Evolutionary conservation across 2,329 filamentous ascomycete genomes (phyloP).

Genomic region (Chrysoporthe puriensis): DNA sequence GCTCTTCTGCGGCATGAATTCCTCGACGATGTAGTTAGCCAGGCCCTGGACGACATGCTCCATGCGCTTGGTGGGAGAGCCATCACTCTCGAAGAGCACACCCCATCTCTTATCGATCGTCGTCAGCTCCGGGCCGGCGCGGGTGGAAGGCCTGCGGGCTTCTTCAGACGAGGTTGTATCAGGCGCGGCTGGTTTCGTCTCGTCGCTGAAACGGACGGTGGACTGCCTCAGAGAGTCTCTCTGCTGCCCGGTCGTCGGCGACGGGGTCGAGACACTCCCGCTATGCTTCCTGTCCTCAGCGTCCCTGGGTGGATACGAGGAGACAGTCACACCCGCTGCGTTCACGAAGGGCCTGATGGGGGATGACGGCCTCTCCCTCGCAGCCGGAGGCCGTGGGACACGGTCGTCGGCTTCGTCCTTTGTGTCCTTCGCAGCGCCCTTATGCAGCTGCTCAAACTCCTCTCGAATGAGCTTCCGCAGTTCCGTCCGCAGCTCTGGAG

Average conservation of each 20-base stretch:
- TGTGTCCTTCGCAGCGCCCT: slow-evolving; percentile 13
- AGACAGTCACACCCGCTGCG: slow-evolving; percentile 10
- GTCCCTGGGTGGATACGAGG: slow-evolving; percentile 17
- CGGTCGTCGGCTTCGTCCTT: slow-evolving; percentile 13
- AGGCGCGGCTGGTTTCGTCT: slow-evolving; percentile 24
- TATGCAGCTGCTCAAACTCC: slow-evolving; percentile 28
- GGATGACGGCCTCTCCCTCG: slow-evolving; percentile 11
- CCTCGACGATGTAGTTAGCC: slow-evolving; percentile 72
- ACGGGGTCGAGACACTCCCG: background rate
- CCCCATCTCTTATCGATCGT: slow-evolving; percentile 78
- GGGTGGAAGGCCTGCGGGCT: background rate
- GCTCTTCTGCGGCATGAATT: slow-evolving; percentile 68
- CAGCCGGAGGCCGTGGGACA: slow-evolving; percentile 6
- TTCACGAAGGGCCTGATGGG: slow-evolving; percentile 11
- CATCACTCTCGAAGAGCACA: slow-evolving; percentile 69
- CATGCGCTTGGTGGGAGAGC: slow-evolving; percentile 68
- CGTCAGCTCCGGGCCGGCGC: slow-evolving; percentile 49
- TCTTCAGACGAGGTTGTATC: slow-evolving; percentile 14
- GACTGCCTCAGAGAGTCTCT: slow-evolving; percentile 14
- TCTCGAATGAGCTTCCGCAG: slow-evolving; percentile 33
- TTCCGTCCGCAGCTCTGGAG: slow-evolving; percentile 31
- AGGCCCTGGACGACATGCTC: slow-evolving; percentile 74
- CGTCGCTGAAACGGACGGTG: slow-evolving; percentile 27
- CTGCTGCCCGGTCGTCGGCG: slow-evolving; percentile 2
- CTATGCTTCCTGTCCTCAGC: slow-evolving; percentile 13